These are phyloP conservation scores for Xylaria telfairii DNA, from an alignment of 495 filamentous ascomycete genomes.

Conservation along the genomic window DNA sequence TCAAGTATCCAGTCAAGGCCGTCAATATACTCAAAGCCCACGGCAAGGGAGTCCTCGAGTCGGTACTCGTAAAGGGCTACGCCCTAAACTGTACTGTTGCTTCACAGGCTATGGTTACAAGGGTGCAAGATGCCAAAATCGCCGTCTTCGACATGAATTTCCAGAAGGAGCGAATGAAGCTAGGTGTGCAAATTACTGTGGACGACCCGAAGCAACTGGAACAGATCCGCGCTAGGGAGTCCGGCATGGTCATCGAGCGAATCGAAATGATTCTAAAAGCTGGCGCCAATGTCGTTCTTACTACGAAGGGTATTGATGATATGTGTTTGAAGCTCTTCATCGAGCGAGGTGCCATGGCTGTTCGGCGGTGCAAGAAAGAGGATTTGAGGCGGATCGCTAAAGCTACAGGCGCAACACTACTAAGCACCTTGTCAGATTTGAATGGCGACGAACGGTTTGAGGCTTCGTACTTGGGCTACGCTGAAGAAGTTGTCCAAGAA, in stretches of 20 bases:
- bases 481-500: slow-evolving; percentile 95
- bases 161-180: slow-evolving; percentile 98
- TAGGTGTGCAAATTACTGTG: slow-evolving; percentile 97
- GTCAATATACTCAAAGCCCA: slow-evolving; percentile 99
- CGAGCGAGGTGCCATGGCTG: slow-evolving; percentile 94
- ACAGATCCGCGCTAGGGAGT: slow-evolving; percentile 90
- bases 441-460: slow-evolving; percentile 99
- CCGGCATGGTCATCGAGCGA: slow-evolving; percentile 90
- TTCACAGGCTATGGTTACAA: slow-evolving; percentile 96
- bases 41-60: slow-evolving; percentile 89
- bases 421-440: slow-evolving; percentile 91
- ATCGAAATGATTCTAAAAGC: slow-evolving; percentile 98
- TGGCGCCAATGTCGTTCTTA: slow-evolving; percentile 94
- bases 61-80: slow-evolving; percentile 92
- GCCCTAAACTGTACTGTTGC: slow-evolving; percentile 99
- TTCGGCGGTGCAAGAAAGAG: slow-evolving; percentile 98
- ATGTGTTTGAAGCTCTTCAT: slow-evolving; percentile 92
- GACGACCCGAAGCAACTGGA: slow-evolving; percentile 97
- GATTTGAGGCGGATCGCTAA: slow-evolving; percentile 95
- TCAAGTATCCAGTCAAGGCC: slow-evolving; percentile 98
- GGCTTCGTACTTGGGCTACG: slow-evolving; percentile 81
- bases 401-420: slow-evolving; percentile 90
- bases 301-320: slow-evolving; percentile 98
- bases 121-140: slow-evolving; percentile 93
- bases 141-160: slow-evolving; percentile 97